A percentile compares a stretch with the other conserved stretches of the same genome.
phyloP scores from a whole-genome alignment of 805 yeast genomes.

The Naumovozyma dairenensis region DNA sequence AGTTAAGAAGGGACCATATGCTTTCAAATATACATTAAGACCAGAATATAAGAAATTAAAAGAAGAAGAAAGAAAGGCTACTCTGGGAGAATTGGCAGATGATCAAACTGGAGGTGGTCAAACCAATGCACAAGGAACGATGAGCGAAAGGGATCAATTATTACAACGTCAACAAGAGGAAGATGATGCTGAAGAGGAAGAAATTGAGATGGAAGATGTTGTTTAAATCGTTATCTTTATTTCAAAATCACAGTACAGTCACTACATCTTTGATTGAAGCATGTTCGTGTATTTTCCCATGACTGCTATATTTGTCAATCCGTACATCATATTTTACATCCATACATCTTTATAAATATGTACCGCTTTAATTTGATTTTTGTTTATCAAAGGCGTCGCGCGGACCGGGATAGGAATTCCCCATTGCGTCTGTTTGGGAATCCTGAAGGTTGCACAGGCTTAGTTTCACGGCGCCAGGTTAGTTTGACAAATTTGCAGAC shows the following conservation, averaged over 20 bases:
- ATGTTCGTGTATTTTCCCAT: too few species aligned
- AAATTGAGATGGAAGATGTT: slow-evolving; percentile 69
- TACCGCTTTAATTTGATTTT: too few species aligned
- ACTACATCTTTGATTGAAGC: too few species aligned
- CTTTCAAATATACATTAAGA: slow-evolving; percentile 79
- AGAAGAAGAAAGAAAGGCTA: slow-evolving; percentile 67
- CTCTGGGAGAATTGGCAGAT: slow-evolving; percentile 41
- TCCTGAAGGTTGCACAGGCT: too few species aligned
- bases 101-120: slow-evolving; percentile 15
- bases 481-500: too few species aligned
- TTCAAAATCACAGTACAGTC: too few species aligned
- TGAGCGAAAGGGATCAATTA: background rate
- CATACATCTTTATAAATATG: slow-evolving; percentile 3
- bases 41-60: slow-evolving; percentile 77
- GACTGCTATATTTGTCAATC: too few species aligned
- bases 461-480: too few species aligned
- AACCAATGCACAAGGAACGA: too few species aligned
- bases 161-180: slow-evolving; percentile 7
- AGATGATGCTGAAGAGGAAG: slow-evolving; percentile 47
- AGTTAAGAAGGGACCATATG: slow-evolving; percentile 92
- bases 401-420: too few species aligned
- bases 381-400: too few species aligned
- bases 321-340: background rate
- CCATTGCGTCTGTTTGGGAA: too few species aligned
- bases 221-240: slow-evolving; percentile 25